Conservation (phyloP, 768 basidiomycete species). For the Lactarius sp. region DNA sequence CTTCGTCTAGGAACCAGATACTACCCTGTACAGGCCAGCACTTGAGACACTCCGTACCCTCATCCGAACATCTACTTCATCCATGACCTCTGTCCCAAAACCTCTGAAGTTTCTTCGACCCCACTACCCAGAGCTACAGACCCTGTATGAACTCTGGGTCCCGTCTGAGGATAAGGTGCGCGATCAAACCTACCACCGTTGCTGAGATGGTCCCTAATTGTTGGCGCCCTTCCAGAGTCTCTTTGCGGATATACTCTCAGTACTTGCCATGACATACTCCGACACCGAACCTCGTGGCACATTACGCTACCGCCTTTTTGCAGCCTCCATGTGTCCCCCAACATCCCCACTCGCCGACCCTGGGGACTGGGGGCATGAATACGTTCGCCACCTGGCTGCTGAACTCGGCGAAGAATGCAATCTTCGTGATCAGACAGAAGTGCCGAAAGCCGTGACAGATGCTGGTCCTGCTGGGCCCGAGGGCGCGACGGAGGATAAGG, state of each 20-base stretch:
- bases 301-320: conserved; percentile 84
- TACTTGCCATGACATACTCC: conserved; percentile 99
- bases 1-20: conserved; percentile 72
- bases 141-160: conserved; percentile 77
- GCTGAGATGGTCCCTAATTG: conserved; percentile 8
- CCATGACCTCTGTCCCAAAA: conserved; percentile 99
- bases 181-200: not conserved
- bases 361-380: conserved; percentile 99
- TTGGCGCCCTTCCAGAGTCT: conserved; percentile 53
- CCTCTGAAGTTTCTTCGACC: conserved; percentile 97
- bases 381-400: conserved; percentile 92
- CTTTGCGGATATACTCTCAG: conserved; percentile 95
- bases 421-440: conserved; percentile 55
- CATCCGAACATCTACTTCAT: conserved; percentile 94
- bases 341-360: conserved; percentile 76
- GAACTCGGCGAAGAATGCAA: conserved; percentile 94
- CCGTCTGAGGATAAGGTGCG: conserved; percentile 73
- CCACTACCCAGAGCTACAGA: conserved; percentile 83
- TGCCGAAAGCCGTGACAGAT: conserved; percentile 26
- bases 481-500: conserved; percentile 31
- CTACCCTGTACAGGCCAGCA: conserved; percentile 78
- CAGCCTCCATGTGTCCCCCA: conserved; percentile 60
- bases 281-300: conserved; percentile 97
- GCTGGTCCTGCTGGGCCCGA: conserved; percentile 22
- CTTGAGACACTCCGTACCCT: conserved; percentile 90